These are phyloP conservation scores for Candida endomychidarum DNA, from an alignment of 805 yeast genomes.

Conservation along the genomic window DNA sequence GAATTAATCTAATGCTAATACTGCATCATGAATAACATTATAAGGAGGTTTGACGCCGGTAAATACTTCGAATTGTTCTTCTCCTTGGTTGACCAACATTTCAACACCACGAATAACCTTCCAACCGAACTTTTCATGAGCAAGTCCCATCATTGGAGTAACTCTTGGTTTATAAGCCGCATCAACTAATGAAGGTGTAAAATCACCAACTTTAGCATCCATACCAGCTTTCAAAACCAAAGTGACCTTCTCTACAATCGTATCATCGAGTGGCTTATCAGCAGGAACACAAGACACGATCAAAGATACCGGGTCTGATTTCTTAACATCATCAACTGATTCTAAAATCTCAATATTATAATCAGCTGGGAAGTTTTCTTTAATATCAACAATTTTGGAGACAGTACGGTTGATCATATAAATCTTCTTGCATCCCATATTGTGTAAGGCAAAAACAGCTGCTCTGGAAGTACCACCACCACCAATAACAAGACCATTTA, in stretches of 20 bases:
- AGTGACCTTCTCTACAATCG: slow-evolving; percentile 49
- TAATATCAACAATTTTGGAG: slow-evolving; percentile 60
- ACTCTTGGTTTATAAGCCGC: slow-evolving; percentile 92
- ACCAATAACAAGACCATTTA: slow-evolving; percentile 80
- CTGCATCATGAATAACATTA: slow-evolving; percentile 60
- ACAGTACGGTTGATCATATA: slow-evolving; percentile 80
- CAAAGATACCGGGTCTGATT: slow-evolving; percentile 51
- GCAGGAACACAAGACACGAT: slow-evolving; percentile 85
- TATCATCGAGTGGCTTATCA: slow-evolving; percentile 62
- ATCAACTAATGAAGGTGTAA: slow-evolving; percentile 65
- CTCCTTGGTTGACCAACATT: slow-evolving; percentile 92
- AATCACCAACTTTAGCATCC: slow-evolving; percentile 30
- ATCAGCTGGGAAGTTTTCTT: slow-evolving; percentile 56
- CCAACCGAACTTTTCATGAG: slow-evolving; percentile 65
- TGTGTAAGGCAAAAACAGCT: slow-evolving; percentile 80
- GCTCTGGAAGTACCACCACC: slow-evolving; percentile 99
- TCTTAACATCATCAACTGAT: slow-evolving; percentile 43
- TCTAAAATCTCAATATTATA: slow-evolving; percentile 62
- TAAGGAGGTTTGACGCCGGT: slow-evolving; percentile 67
- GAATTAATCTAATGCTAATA: slow-evolving; percentile 24
- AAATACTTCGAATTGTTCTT: slow-evolving; percentile 80
- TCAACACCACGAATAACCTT: slow-evolving; percentile 86
- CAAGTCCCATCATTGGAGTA: slow-evolving; percentile 84
- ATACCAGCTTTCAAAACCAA: slow-evolving; percentile 44
- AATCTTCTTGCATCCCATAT: slow-evolving; percentile 74